A percentile compares a stretch with the other conserved stretches of the same genome.
Evolutionary conservation across 2,329 filamentous ascomycete species (phyloP).

Genomic region (Sarocladium brachiariae): DNA sequence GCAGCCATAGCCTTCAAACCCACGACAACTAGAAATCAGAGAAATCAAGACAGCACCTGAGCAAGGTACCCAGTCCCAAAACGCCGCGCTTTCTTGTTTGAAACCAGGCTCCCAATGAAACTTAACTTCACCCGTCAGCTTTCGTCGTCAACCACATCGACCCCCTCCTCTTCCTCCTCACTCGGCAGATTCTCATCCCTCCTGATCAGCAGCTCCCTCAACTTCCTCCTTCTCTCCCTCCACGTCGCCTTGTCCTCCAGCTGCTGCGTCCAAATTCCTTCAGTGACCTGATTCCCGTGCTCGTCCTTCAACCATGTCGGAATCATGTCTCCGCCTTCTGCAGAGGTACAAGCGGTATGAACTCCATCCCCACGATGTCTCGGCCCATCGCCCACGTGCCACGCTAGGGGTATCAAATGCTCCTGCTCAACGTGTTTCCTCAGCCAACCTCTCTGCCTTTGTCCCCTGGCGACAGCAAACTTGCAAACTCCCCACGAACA

Average conservation of each 20-base stretch:
- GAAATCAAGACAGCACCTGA: too few relatives aligned
- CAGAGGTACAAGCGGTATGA: slow-evolving; percentile 6
- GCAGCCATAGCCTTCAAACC: too few relatives aligned
- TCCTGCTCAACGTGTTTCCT: slow-evolving; percentile 40
- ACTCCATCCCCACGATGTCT: slow-evolving; percentile 24
- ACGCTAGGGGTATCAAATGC: slow-evolving; percentile 48
- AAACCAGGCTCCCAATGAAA: too few relatives aligned
- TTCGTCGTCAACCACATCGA: slow-evolving; percentile 11
- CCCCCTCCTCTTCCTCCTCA: slow-evolving; percentile 29
- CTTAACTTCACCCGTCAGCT: background rate
- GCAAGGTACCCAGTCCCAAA: too few relatives aligned
- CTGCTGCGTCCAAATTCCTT: slow-evolving; percentile 44
- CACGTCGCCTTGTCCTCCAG: slow-evolving; percentile 34
- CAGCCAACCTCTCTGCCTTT: background rate
- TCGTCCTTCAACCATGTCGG: slow-evolving; percentile 35
- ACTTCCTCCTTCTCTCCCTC: slow-evolving; percentile 20
- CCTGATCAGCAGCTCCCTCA: slow-evolving; percentile 36
- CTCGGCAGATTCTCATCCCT: slow-evolving; percentile 40
- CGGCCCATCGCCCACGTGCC: slow-evolving; percentile 55
- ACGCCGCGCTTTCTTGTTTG: too few relatives aligned
- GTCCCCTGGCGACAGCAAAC: background rate
- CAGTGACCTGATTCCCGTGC: slow-evolving; percentile 50
- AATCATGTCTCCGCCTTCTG: background rate
- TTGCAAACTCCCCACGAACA: slow-evolving; percentile 16
- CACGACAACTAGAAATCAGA: too few relatives aligned